phyloP scores from a whole-genome alignment of 805 yeast species.

The Ogataea ramenticola region DNA sequence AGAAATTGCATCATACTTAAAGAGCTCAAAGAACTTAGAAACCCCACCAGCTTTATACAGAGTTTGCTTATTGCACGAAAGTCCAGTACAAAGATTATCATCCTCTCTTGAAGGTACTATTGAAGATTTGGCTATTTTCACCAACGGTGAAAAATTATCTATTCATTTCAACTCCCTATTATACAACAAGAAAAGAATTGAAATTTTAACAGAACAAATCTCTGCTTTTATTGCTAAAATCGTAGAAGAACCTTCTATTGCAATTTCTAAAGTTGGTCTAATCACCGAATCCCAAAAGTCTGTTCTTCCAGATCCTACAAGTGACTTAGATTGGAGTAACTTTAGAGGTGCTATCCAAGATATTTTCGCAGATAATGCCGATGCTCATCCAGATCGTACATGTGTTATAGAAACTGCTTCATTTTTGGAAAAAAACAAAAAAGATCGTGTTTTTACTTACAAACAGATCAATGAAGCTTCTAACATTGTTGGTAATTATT shows the following conservation, averaged over 20 bases:
- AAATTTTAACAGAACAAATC: slow-evolving; percentile 67
- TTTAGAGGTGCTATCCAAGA: slow-evolving; percentile 96
- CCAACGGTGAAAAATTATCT: slow-evolving; percentile 27
- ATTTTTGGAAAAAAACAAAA: slow-evolving; percentile 42
- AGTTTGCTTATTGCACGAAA: slow-evolving; percentile 46
- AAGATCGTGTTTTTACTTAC: slow-evolving; percentile 73
- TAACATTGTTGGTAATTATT: slow-evolving; percentile 84
- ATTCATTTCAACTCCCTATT: slow-evolving; percentile 71
- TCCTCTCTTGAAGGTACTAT: slow-evolving; percentile 44
- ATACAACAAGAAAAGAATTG: slow-evolving; percentile 63
- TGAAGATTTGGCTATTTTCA: slow-evolving; percentile 59
- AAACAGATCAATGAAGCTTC: slow-evolving; percentile 88
- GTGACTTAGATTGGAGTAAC: slow-evolving; percentile 81
- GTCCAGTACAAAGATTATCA: slow-evolving; percentile 32
- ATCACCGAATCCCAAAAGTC: slow-evolving; percentile 58
- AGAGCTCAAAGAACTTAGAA: slow-evolving; percentile 42
- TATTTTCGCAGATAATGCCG: slow-evolving; percentile 84
- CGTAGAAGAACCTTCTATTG: slow-evolving; percentile 26
- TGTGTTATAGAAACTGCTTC: slow-evolving; percentile 92
- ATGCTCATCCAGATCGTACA: slow-evolving; percentile 71
- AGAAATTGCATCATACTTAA: slow-evolving; percentile 47
- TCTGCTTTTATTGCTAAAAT: slow-evolving; percentile 39
- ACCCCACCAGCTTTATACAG: slow-evolving; percentile 58
- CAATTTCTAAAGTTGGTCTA: slow-evolving; percentile 57
- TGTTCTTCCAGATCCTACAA: slow-evolving; percentile 80